Percentiles rank a stretch among this genome's conserved stretches.
Conservation (phyloP, 495 filamentous ascomycete species). For the Aspergillus conjunctus region DNA sequence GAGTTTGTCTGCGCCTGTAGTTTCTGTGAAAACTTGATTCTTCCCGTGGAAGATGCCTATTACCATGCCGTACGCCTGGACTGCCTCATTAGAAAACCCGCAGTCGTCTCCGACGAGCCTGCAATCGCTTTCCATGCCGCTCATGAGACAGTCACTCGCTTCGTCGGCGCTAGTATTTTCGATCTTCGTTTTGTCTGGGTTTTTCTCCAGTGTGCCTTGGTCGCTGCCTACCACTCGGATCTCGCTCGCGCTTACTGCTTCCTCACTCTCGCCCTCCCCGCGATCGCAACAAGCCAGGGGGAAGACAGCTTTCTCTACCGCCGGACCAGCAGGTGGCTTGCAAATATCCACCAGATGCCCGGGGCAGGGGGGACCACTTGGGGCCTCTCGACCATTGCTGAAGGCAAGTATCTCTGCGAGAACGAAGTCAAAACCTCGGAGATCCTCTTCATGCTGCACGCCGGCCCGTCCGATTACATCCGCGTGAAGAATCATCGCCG, state of each 20-base stretch:
- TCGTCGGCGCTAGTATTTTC: background rate
- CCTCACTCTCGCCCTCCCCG: slow-evolving; percentile 9
- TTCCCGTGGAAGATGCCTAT: background rate
- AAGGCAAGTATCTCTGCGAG: background rate
- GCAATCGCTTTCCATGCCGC: slow-evolving; percentile 13
- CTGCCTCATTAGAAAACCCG: background rate
- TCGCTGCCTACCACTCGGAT: slow-evolving; percentile 24
- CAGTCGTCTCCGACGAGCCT: slow-evolving; percentile 10
- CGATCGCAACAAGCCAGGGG: slow-evolving; percentile 3
- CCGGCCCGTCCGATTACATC: slow-evolving; percentile 15
- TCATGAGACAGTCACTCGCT: slow-evolving; percentile 1
- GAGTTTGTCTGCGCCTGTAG: slow-evolving; percentile 21
- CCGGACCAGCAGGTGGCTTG: slow-evolving; percentile 14
- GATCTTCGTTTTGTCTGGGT: slow-evolving; percentile 15
- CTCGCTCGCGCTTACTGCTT: slow-evolving; percentile 21
- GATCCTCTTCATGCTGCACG: slow-evolving; percentile 15
- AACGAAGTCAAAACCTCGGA: background rate
- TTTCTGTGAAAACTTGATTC: slow-evolving; percentile 8
- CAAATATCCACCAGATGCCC: slow-evolving; percentile 9
- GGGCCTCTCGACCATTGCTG: slow-evolving; percentile 7
- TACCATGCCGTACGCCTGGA: too few species aligned
- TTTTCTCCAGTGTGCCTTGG: slow-evolving; percentile 21
- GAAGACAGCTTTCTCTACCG: slow-evolving; percentile 3
- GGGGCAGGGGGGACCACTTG: slow-evolving; percentile 16
- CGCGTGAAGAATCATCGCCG: slow-evolving; percentile 14